phyloP scores from a whole-genome alignment of 179 eudicot genomes.

The Drosera spatulata region DNA sequence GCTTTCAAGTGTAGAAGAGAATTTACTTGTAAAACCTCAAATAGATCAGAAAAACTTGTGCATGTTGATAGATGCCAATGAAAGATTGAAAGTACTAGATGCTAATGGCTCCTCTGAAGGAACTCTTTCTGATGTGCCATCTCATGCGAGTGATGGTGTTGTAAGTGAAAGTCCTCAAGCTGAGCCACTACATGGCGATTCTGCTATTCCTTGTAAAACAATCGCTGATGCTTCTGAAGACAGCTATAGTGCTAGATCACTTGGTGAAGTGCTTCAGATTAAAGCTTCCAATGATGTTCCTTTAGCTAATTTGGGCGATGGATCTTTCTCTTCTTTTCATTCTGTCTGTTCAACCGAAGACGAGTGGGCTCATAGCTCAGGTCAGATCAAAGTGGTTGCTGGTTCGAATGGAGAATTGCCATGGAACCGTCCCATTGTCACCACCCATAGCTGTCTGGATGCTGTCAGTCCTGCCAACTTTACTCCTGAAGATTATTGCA shows the following conservation, averaged over 20 bases:
- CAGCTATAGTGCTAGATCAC: not conserved
- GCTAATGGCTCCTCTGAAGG: constrained; percentile 9
- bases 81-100: constrained; percentile 8
- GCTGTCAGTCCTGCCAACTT: not conserved
- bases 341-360: not conserved
- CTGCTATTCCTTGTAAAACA: constrained; percentile 15
- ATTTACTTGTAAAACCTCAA: constrained; percentile 10
- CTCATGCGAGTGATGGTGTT: constrained; percentile 18
- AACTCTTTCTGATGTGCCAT: constrained; percentile 15
- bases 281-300: not conserved
- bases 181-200: constrained; percentile 6
- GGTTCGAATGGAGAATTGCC: not conserved
- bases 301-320: not conserved
- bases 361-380: not conserved
- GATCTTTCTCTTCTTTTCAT: not conserved
- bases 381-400: not conserved
- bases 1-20: constrained; percentile 15
- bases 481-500: not conserved
- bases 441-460: not conserved
- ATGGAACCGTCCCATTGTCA: not conserved
- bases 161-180: too few relatives aligned
- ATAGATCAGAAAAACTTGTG: constrained; percentile 9
- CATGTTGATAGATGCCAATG: constrained; percentile 10
- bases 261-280: not conserved
- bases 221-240: not conserved